Evolutionary conservation across 306 rosid genomes (phyloP).

Genomic region (Prunus padus): DNA sequence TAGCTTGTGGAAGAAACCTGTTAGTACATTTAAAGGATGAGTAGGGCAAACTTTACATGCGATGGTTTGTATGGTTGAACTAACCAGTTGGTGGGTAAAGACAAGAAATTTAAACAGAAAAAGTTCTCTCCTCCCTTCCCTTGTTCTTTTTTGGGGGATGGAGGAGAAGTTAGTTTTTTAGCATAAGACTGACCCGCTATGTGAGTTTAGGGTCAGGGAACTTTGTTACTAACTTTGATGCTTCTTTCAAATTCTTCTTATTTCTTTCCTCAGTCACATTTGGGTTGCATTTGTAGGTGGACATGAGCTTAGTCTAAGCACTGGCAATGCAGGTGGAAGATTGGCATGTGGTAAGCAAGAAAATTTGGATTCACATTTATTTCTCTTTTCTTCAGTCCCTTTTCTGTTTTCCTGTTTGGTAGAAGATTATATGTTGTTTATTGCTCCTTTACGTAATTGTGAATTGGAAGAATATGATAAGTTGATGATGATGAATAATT

Average conservation of each 20-base stretch:
- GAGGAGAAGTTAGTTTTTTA: not conserved
- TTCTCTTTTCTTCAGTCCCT: slow-evolving; percentile 3
- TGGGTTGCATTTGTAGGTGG: slow-evolving; percentile 59
- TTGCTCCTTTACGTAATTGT: slow-evolving; percentile 11
- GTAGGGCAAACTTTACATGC: not conserved
- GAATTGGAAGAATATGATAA: slow-evolving; percentile 4
- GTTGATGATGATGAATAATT: not conserved
- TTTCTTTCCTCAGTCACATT: slow-evolving; percentile 19
- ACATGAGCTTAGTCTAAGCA: slow-evolving; percentile 78
- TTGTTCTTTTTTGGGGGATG: not conserved
- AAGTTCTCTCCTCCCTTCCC: not conserved
- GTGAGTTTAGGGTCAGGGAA: not conserved
- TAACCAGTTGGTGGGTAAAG: not conserved
- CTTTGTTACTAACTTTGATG: not conserved
- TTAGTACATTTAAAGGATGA: not conserved
- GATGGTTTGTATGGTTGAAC: not conserved
- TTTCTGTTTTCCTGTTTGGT: not conserved
- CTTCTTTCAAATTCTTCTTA: slow-evolving; percentile 3
- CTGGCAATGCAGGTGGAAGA: slow-evolving; percentile 96
- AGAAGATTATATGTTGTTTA: slow-evolving; percentile 12
- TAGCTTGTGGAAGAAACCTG: not conserved
- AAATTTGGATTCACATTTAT: not conserved
- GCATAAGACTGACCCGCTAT: not conserved
- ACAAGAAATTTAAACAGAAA: not conserved
- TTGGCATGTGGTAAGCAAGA: slow-evolving; percentile 81